phyloP scores from a whole-genome alignment of 257 asterid species.

The Penstemon barbatus region DNA sequence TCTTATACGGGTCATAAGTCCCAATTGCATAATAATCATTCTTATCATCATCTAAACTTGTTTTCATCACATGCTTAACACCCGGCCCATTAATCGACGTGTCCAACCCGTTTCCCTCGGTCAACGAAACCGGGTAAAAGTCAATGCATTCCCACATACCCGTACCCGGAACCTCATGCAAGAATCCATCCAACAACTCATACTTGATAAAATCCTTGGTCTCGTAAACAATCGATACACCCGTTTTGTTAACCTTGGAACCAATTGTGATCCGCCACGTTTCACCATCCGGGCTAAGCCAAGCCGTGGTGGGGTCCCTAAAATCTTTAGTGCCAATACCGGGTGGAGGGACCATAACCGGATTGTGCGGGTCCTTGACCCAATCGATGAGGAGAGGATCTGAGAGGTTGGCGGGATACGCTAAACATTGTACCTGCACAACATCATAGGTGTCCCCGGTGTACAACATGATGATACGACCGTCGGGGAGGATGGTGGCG shows the following conservation, averaged over 20 bases:
- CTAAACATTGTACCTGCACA: constrained; percentile 80
- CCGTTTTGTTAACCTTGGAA: constrained; percentile 50
- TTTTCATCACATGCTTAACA: constrained; percentile 54
- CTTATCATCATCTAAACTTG: constrained; percentile 49
- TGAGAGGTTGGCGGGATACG: constrained; percentile 69
- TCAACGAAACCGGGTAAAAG: constrained; percentile 51
- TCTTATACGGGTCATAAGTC: constrained; percentile 38
- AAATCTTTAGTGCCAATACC: constrained; percentile 66
- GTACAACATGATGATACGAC: constrained; percentile 66
- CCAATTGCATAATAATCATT: constrained; percentile 58
- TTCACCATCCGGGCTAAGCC: constrained; percentile 56
- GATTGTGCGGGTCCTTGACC: constrained; percentile 66
- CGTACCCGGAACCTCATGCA: constrained; percentile 57
- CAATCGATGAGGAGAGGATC: constrained; percentile 78
- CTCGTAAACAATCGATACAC: constrained; percentile 48
- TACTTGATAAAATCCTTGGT: constrained; percentile 43
- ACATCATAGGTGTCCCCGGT: constrained; percentile 60
- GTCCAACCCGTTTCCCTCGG: constrained; percentile 45
- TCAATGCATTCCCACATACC: constrained; percentile 82
- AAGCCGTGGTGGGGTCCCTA: constrained; percentile 85
- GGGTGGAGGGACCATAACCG: constrained; percentile 77
- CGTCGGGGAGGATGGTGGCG: constrained; percentile 74
- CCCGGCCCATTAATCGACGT: constrained; percentile 57
- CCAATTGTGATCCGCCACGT: constrained; percentile 69
- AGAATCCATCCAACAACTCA: constrained; percentile 36